A percentile compares a stretch with the other conserved stretches of the same genome.
Conservation (phyloP, 768 basidiomycete genomes). For the Termitomyces sp. region DNA sequence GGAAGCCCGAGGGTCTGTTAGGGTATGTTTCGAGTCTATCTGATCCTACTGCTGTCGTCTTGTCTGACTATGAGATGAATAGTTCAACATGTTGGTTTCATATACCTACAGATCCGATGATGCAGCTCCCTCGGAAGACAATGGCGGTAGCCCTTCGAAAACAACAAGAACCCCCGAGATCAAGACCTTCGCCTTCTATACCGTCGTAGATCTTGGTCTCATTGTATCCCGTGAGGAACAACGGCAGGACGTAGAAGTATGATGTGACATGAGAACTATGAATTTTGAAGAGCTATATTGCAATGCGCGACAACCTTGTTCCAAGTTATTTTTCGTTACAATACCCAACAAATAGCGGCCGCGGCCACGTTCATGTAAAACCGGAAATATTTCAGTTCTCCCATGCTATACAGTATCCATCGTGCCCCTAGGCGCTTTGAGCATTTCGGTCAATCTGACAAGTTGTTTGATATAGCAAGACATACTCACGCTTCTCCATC, state of each 20-base stretch:
- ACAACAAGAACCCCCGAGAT: slow-evolving; percentile 57
- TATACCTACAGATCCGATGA: slow-evolving; percentile 96
- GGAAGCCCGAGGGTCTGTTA: slow-evolving; percentile 71
- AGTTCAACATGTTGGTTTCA: slow-evolving; percentile 94
- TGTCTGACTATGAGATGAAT: slow-evolving; percentile 5
- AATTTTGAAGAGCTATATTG: not conserved
- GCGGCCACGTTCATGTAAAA: too few species aligned
- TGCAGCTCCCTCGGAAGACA: slow-evolving; percentile 58
- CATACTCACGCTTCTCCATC: slow-evolving; percentile 11
- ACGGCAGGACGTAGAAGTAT: not conserved
- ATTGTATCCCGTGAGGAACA: slow-evolving; percentile 58
- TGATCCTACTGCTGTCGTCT: not conserved
- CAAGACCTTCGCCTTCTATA: slow-evolving; percentile 89
- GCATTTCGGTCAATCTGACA: not conserved
- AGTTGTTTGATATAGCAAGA: not conserved
- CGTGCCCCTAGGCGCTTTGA: too few species aligned
- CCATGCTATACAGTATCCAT: not conserved
- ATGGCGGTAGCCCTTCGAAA: slow-evolving; percentile 39
- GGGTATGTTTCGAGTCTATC: slow-evolving; percentile 43
- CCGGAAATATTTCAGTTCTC: not conserved
- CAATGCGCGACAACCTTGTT: not conserved
- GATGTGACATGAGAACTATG: not conserved
- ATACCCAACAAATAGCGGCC: not conserved
- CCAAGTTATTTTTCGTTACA: not conserved
- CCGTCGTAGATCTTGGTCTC: slow-evolving; percentile 71